Base-by-base conservation (phyloP, 2,329 filamentous ascomycete genomes). In the Cercospora canescens region DNA sequence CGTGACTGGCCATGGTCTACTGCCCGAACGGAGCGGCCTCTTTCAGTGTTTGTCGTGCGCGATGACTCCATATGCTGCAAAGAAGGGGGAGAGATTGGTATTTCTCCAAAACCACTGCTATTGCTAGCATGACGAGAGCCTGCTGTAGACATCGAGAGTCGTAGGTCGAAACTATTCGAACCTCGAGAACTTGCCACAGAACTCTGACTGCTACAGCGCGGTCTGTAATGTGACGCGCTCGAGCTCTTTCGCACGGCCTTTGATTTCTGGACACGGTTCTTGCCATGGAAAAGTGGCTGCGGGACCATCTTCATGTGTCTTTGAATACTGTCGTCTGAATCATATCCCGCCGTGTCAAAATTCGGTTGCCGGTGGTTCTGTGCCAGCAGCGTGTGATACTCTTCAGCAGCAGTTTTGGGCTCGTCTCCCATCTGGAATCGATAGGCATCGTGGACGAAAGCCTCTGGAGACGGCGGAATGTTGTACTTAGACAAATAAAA, bases 301-400 rank as follows among this genome's bases (percentile, higher is more conserved):
- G 75, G 76, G 2, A 76, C 68, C 67, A 77, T 69, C 60, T 73
- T 77, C 73, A 76, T 75, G 41, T 75, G 73, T 24, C 65, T 62
- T 14, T 67, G 62, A 16, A 74, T 60, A 39, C 71, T 72, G 16
- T 67, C 69, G 24, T 74, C 70, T 1, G 71, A 71, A 16, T 69
- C 64, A 54, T 58, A 68, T 35, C 50, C 64, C 12, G 24, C 41
- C 14, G 26, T 35, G 18, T 54, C 52, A 16, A 60, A 28, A 1
- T 62, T 67, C 34, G 65, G 48, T 26, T 67, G 65, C 41, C 65
- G 67, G 34, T 68, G 59, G 9, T 66, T 67, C 57, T 74, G 70
- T 1, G 61, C 68, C 8, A 75, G 67, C n/a, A 74, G 34, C 1
- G 64, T 62, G n/a, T 72, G 70, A 52, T 76, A 76, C 24, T 76